Evolutionary conservation across 352 stramenopile genomes (phyloP).

Genomic region (Lagenidium sp.): DNA sequence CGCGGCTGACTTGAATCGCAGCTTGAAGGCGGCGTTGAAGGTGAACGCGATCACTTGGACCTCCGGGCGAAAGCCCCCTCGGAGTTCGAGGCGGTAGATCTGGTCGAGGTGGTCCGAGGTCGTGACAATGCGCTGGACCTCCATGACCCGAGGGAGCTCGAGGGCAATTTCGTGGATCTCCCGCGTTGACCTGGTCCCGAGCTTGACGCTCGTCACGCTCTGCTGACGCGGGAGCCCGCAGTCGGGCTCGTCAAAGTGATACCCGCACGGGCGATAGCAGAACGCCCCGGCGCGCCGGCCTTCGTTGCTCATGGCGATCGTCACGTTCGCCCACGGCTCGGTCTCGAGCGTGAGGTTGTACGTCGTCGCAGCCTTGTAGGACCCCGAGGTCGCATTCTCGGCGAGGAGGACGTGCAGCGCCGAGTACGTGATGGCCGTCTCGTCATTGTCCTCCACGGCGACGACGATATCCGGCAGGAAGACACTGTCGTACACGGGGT

Average conservation of each 20-base stretch:
- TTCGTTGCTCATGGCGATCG: constrained; percentile 72
- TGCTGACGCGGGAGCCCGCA: constrained; percentile 65
- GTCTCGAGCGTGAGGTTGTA: constrained; percentile 46
- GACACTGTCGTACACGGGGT: constrained; percentile 47
- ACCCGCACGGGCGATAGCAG: constrained; percentile 69
- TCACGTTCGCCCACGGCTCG: constrained; percentile 65
- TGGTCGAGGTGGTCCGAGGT: constrained; percentile 53
- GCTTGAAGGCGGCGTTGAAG: constrained; percentile 44
- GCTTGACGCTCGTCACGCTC: constrained; percentile 38
- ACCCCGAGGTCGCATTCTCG: constrained; percentile 17
- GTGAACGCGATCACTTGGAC: constrained; percentile 33
- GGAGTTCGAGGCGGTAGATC: constrained; percentile 26
- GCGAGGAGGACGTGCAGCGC: constrained; percentile 22
- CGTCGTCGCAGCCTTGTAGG: constrained; percentile 10
- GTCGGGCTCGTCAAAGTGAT: constrained; percentile 31
- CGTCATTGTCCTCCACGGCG: constrained; percentile 59
- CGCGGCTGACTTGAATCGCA: constrained; percentile 21
- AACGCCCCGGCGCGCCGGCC: constrained; percentile 15
- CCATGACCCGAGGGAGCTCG: constrained; percentile 31
- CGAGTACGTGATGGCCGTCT: constrained; percentile 38
- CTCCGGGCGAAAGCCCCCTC: constrained; percentile 33
- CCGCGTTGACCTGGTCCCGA: constrained; percentile 47
- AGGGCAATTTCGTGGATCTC: constrained; percentile 59
- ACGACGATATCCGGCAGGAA: constrained; percentile 59
- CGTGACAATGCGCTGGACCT: constrained; percentile 56